Evolutionary conservation across 768 basidiomycete species (phyloP).

Genomic region (Chalciporus sphaerocephalus): DNA sequence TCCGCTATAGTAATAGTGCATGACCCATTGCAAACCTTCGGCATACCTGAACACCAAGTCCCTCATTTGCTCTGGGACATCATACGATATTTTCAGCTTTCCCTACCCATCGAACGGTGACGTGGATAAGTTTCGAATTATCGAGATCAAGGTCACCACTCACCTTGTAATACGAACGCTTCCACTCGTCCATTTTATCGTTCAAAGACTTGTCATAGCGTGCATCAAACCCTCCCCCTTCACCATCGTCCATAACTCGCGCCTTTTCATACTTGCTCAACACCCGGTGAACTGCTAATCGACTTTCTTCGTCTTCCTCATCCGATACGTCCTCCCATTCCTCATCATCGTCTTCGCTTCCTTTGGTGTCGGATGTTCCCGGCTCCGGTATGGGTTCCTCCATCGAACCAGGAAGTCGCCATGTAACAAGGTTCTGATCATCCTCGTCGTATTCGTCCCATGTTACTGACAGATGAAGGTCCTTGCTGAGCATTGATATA

Average conservation of each 20-base stretch:
- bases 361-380: conserved; percentile 34
- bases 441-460: conserved; percentile 94
- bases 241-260: conserved; percentile 65
- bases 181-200: conserved; percentile 92
- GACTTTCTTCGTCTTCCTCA: conserved; percentile 64
- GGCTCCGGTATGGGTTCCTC: conserved; percentile 32
- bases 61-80: conserved; percentile 62
- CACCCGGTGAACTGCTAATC: conserved; percentile 73
- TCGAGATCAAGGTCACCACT: conserved; percentile 39
- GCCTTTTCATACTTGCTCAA: conserved; percentile 87
- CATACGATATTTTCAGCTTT: conserved; percentile 80
- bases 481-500: conserved; percentile 67
- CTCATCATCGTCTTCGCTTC: conserved; percentile 49
- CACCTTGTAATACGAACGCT: conserved; percentile 84
- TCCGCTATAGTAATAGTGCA: conserved; percentile 98
- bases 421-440: conserved; percentile 72
- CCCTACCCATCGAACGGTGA: conserved; percentile 43
- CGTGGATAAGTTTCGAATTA: conserved; percentile 11
- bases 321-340: conserved; percentile 50
- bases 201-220: conserved; percentile 67
- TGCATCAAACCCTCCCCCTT: conserved; percentile 72
- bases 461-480: conserved; percentile 71
- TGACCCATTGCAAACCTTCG: conserved; percentile 97
- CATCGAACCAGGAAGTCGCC: conserved; percentile 49
- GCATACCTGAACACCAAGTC: conserved; percentile 77